Evolutionary conservation across 441 rosid genomes (phyloP).

Genomic region (Bocquillonia castaneifolia): DNA sequence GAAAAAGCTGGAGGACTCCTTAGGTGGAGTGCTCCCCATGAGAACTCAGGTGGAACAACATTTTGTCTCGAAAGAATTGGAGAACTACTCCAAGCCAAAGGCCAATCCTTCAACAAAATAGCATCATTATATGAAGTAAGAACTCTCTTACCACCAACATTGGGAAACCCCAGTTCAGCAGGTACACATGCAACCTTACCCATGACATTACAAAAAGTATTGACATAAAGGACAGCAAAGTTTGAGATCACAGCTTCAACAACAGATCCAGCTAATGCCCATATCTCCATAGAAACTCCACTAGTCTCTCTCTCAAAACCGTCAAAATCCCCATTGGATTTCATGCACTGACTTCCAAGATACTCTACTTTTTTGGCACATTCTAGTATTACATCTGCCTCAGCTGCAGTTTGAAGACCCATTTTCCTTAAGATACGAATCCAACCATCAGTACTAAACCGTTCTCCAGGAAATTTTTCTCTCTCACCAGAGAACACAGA

Average conservation of each 20-base stretch:
- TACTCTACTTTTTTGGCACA: constrained; percentile 83
- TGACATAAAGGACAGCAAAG: constrained; percentile 83
- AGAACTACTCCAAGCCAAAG: constrained; percentile 91
- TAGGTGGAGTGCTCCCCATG: constrained; percentile 79
- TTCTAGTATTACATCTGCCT: constrained; percentile 84
- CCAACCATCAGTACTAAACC: constrained; percentile 83
- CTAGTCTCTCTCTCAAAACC: constrained; percentile 56
- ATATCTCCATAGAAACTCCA: constrained; percentile 70
- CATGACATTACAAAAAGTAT: constrained; percentile 69
- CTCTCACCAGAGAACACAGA: constrained; percentile 89
- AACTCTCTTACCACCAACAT: constrained; percentile 70
- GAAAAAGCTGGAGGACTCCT: constrained; percentile 89
- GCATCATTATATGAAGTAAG: constrained; percentile 85
- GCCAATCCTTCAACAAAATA: constrained; percentile 83
- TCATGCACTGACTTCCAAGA: constrained; percentile 65
- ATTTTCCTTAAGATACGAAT: constrained; percentile 78
- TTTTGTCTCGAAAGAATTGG: constrained; percentile 79
- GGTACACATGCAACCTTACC: constrained; percentile 84
- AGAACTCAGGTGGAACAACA: constrained; percentile 83
- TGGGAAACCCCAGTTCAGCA: constrained; percentile 86
- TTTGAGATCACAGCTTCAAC: constrained; percentile 76
- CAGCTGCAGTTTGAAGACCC: constrained; percentile 73
- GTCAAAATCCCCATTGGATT: constrained; percentile 46
- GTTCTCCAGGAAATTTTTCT: constrained; percentile 93
- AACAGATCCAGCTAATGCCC: constrained; percentile 84